A percentile compares a stretch with the other conserved stretches of the same genome.
These are phyloP conservation scores for Batkoa obscura DNA, from an alignment of 371 early-diverging fungal genomes.

Conservation along the genomic window DNA sequence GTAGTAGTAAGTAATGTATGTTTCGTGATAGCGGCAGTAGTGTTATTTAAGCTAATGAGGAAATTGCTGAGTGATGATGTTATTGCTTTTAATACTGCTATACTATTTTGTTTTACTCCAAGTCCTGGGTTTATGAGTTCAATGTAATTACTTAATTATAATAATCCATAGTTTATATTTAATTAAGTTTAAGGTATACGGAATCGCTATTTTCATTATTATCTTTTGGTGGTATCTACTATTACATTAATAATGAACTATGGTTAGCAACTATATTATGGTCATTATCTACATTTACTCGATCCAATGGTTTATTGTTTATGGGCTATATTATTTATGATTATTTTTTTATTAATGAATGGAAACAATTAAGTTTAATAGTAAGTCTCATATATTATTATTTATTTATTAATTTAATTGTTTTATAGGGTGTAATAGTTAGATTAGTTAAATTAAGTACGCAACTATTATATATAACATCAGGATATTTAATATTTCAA, in stretches of 20 bases:
- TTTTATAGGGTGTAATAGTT: neutral
- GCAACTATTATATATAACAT: neutral
- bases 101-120: conserved; percentile 58
- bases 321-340: conserved; percentile 64
- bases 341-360: conserved; percentile 8
- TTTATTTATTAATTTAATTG: neutral
- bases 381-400: neutral
- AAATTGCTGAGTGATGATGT: conserved; percentile 23
- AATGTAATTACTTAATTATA: conserved; percentile 20
- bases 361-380: neutral
- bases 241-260: conserved; percentile 19
- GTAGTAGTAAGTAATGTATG: conserved; percentile 44
- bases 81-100: conserved; percentile 39
- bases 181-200: conserved; percentile 55
- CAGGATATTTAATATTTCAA: neutral
- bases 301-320: conserved; percentile 69
- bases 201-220: conserved; percentile 72
- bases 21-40: conserved; percentile 53
- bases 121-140: conserved; percentile 74
- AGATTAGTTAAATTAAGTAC: neutral
- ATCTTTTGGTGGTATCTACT: conserved; percentile 57
- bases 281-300: conserved; percentile 32
- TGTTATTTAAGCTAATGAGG: conserved; percentile 18
- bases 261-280: conserved; percentile 36
- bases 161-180: neutral